Conservation (phyloP, 2,329 filamentous ascomycete genomes). For the Colletotrichum brevisporum region DNA sequence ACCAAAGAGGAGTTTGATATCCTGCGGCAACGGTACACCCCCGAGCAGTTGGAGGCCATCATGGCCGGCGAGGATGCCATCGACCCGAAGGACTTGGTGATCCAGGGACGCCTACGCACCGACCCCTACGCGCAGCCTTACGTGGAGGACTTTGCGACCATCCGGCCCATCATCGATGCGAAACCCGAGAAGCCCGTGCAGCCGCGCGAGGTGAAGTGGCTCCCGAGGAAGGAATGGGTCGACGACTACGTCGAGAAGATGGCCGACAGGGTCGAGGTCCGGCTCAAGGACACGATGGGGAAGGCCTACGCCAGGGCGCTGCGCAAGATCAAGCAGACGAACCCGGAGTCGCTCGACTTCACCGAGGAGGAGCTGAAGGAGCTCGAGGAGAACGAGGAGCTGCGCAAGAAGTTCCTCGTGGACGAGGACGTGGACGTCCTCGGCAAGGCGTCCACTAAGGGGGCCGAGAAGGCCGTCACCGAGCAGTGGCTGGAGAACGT, state of each 20-base stretch:
- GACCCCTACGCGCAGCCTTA: slow-evolving; percentile 83
- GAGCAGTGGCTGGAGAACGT: slow-evolving; percentile 39
- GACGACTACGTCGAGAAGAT: slow-evolving; percentile 69
- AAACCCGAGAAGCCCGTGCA: slow-evolving; percentile 64
- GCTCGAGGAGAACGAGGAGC: slow-evolving; percentile 55
- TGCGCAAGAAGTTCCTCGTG: slow-evolving; percentile 55
- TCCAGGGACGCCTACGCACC: slow-evolving; percentile 69
- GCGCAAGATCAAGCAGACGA: slow-evolving; percentile 57
- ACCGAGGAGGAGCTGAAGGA: slow-evolving; percentile 63
- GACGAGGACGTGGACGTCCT: slow-evolving; percentile 42
- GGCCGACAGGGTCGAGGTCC: slow-evolving; percentile 57
- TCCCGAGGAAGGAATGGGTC: slow-evolving; percentile 72
- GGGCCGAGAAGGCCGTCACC: slow-evolving; percentile 20
- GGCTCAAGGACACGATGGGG: slow-evolving; percentile 58
- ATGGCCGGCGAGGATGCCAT: slow-evolving; percentile 70
- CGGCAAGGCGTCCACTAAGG: slow-evolving; percentile 2
- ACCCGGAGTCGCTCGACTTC: slow-evolving; percentile 68
- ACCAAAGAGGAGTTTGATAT: slow-evolving; percentile 73
- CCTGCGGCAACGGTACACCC: slow-evolving; percentile 64
- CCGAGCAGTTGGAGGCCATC: slow-evolving; percentile 74
- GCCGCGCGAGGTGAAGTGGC: slow-evolving; percentile 69
- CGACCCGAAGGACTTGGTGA: slow-evolving; percentile 51
- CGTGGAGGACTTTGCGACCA: slow-evolving; percentile 84
- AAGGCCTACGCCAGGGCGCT: slow-evolving; percentile 58
- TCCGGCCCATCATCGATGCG: slow-evolving; percentile 85